phyloP scores from a whole-genome alignment of 257 asterid species.

The Handroanthus guayacan region DNA sequence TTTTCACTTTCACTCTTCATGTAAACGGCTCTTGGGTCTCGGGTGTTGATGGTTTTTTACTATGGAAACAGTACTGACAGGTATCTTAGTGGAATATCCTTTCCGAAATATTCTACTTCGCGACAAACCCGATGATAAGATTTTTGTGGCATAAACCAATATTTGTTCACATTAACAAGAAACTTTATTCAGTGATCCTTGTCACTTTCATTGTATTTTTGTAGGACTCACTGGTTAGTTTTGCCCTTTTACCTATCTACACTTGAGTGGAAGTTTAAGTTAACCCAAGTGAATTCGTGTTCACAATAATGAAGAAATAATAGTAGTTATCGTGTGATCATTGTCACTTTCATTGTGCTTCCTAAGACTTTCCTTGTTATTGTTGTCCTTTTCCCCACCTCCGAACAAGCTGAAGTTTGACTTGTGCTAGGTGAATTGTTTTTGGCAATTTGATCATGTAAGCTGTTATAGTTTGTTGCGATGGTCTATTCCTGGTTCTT shows the following conservation, averaged over 20 bases:
- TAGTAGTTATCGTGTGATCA: background rate
- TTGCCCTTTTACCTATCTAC: constrained; percentile 10
- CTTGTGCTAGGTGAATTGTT: background rate
- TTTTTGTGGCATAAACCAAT: constrained; percentile 4
- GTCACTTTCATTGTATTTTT: constrained; percentile 25
- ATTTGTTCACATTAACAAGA: constrained; percentile 22
- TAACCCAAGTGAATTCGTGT: constrained; percentile 1
- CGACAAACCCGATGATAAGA: constrained; percentile 6
- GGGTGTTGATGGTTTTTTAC: background rate
- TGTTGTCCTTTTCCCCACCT: background rate
- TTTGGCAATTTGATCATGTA: background rate
- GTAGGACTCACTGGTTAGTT: constrained; percentile 4
- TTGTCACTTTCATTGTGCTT: constrained; percentile 9
- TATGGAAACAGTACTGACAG: constrained; percentile 4
- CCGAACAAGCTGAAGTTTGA: background rate
- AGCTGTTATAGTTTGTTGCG: constrained; percentile 12
- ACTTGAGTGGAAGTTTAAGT: constrained; percentile 10
- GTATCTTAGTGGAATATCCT: constrained; percentile 26
- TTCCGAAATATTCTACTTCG: constrained; percentile 21
- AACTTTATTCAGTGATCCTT: background rate
- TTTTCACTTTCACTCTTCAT: background rate
- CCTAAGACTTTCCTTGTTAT: background rate
- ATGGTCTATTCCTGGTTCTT: constrained; percentile 1
- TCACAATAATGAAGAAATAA: background rate
- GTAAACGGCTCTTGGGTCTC: background rate